Evolutionary conservation across 371 early-diverging fungal genomes (phyloP).

Genomic region (Nematocida minor): DNA sequence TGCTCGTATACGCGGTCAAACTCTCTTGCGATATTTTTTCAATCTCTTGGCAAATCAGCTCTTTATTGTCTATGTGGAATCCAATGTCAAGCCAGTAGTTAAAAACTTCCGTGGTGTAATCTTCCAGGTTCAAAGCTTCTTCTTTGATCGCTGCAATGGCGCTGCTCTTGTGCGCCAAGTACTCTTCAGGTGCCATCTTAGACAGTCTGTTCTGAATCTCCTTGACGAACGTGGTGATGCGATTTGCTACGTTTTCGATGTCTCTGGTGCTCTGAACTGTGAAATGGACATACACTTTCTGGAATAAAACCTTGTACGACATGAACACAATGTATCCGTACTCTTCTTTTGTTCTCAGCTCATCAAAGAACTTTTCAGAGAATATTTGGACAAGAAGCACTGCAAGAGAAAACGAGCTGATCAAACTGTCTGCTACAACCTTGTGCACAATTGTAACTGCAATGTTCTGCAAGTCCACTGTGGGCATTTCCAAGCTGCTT

Average conservation of each 20-base stretch:
- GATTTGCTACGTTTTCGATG: constrained; percentile 39
- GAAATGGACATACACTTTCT: constrained; percentile 37
- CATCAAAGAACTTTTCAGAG: constrained; percentile 60
- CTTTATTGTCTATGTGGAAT: constrained; percentile 33
- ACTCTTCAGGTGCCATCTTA: constrained; percentile 30
- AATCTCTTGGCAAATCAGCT: neutral
- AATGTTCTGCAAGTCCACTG: constrained; percentile 25
- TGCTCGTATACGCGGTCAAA: constrained; percentile 7
- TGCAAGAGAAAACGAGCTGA: neutral
- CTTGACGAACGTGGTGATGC: constrained; percentile 52
- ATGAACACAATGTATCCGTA: constrained; percentile 60
- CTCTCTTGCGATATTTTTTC: constrained; percentile 22
- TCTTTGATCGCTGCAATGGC: constrained; percentile 10
- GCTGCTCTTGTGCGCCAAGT: constrained; percentile 2
- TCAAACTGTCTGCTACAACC: neutral
- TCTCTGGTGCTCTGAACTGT: constrained; percentile 55
- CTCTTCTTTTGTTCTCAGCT: constrained; percentile 59
- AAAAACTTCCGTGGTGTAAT: constrained; percentile 26
- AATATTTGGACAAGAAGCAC: constrained; percentile 30
- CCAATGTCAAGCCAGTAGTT: neutral
- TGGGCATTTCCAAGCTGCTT: neutral
- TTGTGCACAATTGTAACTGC: constrained; percentile 28
- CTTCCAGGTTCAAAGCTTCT: constrained; percentile 12
- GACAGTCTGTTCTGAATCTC: constrained; percentile 10
- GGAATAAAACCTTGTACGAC: neutral